Evolutionary conservation across 768 basidiomycete genomes (phyloP).

Genomic region (Dentipellis sp.): DNA sequence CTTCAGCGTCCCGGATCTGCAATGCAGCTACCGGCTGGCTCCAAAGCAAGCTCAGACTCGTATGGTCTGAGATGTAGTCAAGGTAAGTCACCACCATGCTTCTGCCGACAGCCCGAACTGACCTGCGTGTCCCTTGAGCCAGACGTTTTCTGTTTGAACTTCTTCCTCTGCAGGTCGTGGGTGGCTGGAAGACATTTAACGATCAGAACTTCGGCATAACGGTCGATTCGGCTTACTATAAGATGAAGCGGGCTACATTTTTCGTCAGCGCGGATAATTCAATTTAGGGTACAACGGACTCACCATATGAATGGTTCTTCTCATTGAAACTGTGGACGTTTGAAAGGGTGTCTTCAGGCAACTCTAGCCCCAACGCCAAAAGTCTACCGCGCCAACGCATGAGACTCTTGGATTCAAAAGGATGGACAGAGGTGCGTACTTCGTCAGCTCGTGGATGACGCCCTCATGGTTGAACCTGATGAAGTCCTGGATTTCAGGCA

Average conservation of each 20-base stretch:
- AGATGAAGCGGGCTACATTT: conserved; percentile 49
- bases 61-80: conserved; percentile 16
- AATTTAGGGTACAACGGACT: conserved; percentile 1
- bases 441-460: conserved; percentile 19
- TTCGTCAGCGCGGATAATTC: not conserved
- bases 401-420: not conserved
- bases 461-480: conserved; percentile 21
- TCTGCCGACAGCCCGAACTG: not conserved
- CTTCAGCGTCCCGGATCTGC: conserved; percentile 23
- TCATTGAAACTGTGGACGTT: conserved; percentile 20
- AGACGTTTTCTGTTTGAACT: conserved; percentile 20
- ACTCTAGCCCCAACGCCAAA: conserved; percentile 24
- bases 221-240: conserved; percentile 37
- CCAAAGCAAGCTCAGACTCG: conserved; percentile 23
- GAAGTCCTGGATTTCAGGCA: conserved; percentile 24
- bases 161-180: conserved; percentile 23
- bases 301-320: conserved; percentile 22
- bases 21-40: conserved; percentile 25
- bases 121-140: conserved; percentile 29
- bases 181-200: conserved; percentile 14
- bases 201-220: not conserved
- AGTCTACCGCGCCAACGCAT: conserved; percentile 14
- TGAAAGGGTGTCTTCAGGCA: conserved; percentile 26
- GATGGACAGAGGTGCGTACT: conserved; percentile 8
- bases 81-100: not conserved